These are phyloP conservation scores for Quercus mongolica DNA, from an alignment of 306 rosid genomes.

Conservation along the genomic window DNA sequence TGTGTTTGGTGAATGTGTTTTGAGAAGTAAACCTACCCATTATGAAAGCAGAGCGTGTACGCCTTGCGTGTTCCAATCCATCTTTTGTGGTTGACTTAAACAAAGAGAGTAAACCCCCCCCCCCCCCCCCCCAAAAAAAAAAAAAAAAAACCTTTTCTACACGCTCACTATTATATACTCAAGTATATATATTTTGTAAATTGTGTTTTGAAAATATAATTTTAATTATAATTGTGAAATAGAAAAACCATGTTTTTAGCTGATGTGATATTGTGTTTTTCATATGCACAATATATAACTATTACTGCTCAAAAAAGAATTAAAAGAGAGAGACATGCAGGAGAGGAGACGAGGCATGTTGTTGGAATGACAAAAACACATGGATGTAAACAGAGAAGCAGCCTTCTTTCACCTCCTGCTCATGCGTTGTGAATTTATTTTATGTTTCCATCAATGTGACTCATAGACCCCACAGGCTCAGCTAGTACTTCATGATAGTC, in stretches of 20 bases:
- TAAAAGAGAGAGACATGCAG: not conserved
- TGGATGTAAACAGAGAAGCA: conserved; percentile 1
- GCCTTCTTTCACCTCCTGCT: conserved; percentile 8
- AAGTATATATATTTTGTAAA: too few species aligned
- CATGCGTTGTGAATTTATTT: conserved; percentile 26
- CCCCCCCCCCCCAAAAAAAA: not conserved
- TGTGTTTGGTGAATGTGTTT: conserved; percentile 22
- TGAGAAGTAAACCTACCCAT: conserved; percentile 28
- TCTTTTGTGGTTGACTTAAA: conserved; percentile 34
- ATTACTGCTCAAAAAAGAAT: too few species aligned
- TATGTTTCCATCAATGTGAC: conserved; percentile 21
- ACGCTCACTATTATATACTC: too few species aligned
- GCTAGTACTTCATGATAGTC: conserved; percentile 10
- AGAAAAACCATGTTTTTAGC: too few species aligned
- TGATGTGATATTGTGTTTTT: too few species aligned
- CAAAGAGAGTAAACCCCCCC: not conserved
- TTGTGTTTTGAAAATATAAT: too few species aligned
- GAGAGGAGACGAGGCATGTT: conserved; percentile 27
- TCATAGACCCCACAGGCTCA: conserved; percentile 12
- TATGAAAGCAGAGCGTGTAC: conserved; percentile 29
- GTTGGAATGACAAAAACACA: conserved; percentile 28
- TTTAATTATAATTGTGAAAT: too few species aligned
- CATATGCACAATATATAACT: too few species aligned
- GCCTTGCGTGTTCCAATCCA: conserved; percentile 32
- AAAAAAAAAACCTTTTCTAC: not conserved